Base-by-base conservation (phyloP, 768 basidiomycete genomes). In the Calocybe cyanea region DNA sequence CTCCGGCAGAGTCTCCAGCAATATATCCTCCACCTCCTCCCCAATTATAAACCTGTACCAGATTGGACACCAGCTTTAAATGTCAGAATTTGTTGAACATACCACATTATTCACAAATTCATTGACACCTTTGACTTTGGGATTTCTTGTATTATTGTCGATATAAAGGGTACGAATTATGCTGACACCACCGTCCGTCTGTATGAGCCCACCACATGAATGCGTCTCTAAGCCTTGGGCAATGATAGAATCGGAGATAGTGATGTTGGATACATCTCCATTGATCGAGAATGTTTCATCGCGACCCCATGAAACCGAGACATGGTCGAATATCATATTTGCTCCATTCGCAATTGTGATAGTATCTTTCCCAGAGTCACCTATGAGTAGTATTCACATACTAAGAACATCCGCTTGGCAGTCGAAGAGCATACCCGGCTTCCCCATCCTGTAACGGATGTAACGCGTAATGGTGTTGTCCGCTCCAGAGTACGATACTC, bases 321-420 rank as follows among this genome's bases (percentile, higher is more conserved):
- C 62, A 50, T 67, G 65, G 52, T 67, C 65, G 24, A 67, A 67
- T 18, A 67, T 65, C 65, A 67, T 67, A 40, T 65, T 65, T 25
- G 45, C 51, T 14, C 65, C 64, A 30, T 64, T 58, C 15, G 65
- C 65, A 47, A 67, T 63, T 21, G 64, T 65, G 33, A 67, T 61
- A 14, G 60, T 49, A 46, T 67, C 65, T 41, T 67, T 67, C 28
- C 64, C 65, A 4, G 60, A 54, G 49, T 65, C 62, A 15, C 65
- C 65, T 60, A 24, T 19, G 19, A 34, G 2, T 11, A 13, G 8
- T 18, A 21, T 17, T 19, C 33, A 5, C 17, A 31, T 30, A 15
- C 20, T 5, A 19, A 20, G 36, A 24, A 35, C n/a, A 14, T 18
- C 20, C 1, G 9, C 19, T 4, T 5, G n/a, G 18, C 25, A 3